Percentiles rank a stretch among this genome's conserved stretches.
These are phyloP conservation scores for Pezicula radicicola DNA, from an alignment of 2,329 filamentous ascomycete genomes.

Conservation along the genomic window DNA sequence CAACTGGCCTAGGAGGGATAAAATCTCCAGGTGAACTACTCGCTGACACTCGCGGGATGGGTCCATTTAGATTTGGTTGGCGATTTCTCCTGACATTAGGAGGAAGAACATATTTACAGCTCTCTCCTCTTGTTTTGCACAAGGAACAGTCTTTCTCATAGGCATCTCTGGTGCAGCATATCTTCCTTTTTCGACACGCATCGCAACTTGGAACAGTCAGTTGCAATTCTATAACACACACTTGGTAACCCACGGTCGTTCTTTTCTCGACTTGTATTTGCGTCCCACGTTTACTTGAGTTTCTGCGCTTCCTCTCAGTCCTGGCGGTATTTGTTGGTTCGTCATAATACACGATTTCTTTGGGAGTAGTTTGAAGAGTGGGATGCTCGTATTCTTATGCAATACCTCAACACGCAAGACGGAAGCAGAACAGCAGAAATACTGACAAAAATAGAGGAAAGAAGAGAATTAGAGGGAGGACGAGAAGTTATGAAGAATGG, in stretches of 20 bases:
- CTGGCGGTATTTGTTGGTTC: not conserved
- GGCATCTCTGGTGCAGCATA: slow-evolving; percentile 23
- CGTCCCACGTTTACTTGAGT: slow-evolving; percentile 18
- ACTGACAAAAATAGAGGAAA: not conserved
- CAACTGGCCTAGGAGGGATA: slow-evolving; percentile 5
- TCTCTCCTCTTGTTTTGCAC: slow-evolving; percentile 21
- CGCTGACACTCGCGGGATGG: slow-evolving; percentile 8
- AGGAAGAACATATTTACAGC: slow-evolving; percentile 20
- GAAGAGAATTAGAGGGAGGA: not conserved
- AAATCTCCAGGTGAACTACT: slow-evolving; percentile 11
- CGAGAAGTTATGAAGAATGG: not conserved
- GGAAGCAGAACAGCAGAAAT: not conserved
- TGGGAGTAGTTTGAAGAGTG: not conserved
- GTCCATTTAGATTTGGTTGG: slow-evolving; percentile 3
- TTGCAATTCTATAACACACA: not conserved
- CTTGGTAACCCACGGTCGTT: slow-evolving; percentile 18
- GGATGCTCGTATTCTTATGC: not conserved
- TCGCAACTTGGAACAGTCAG: slow-evolving; percentile 17
- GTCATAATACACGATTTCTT: not conserved
- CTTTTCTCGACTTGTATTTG: slow-evolving; percentile 25
- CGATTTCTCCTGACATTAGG: slow-evolving; percentile 19
- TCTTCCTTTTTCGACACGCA: slow-evolving; percentile 23
- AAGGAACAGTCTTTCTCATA: slow-evolving; percentile 20
- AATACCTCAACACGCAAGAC: not conserved
- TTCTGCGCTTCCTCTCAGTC: not conserved